These are phyloP conservation scores for Metschnikowia amazonensis DNA, from an alignment of 805 yeast species.

Conservation along the genomic window DNA sequence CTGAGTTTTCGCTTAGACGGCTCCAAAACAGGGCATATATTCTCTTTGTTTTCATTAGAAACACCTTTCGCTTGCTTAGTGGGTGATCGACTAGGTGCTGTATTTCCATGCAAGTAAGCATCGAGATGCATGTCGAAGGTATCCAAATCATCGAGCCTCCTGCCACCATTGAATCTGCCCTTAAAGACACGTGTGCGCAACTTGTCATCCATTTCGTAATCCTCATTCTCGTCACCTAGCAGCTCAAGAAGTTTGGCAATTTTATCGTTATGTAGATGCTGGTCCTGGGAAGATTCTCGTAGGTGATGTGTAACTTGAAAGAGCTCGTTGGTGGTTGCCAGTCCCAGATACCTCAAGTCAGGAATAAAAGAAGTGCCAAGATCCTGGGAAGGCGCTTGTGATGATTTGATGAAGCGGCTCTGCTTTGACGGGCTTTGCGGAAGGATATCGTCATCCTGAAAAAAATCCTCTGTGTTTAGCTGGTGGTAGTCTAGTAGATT, in stretches of 20 bases:
- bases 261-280: conserved; percentile 30
- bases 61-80: conserved; percentile 8
- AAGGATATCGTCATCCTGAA: conserved; percentile 7
- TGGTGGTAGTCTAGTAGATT: conserved; percentile 18
- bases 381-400: conserved; percentile 7
- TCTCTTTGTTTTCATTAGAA: conserved; percentile 30
- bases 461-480: conserved; percentile 14
- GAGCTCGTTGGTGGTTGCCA: conserved; percentile 24
- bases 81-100: conserved; percentile 12
- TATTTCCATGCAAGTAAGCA: conserved; percentile 14
- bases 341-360: conserved; percentile 14
- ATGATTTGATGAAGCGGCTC: not conserved
- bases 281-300: conserved; percentile 17
- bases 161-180: conserved; percentile 20
- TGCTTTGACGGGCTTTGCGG: conserved; percentile 15
- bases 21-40: conserved; percentile 23
- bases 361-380: conserved; percentile 14
- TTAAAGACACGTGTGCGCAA: conserved; percentile 18
- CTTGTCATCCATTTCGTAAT: conserved; percentile 19
- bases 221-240: conserved; percentile 26
- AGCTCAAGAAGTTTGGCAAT: conserved; percentile 37
- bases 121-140: conserved; percentile 19
- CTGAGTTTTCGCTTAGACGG: conserved; percentile 26
- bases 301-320: conserved; percentile 30
- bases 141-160: conserved; percentile 12